These are phyloP conservation scores for Lachancea quebecensis DNA, from an alignment of 805 yeast genomes.

Conservation along the genomic window DNA sequence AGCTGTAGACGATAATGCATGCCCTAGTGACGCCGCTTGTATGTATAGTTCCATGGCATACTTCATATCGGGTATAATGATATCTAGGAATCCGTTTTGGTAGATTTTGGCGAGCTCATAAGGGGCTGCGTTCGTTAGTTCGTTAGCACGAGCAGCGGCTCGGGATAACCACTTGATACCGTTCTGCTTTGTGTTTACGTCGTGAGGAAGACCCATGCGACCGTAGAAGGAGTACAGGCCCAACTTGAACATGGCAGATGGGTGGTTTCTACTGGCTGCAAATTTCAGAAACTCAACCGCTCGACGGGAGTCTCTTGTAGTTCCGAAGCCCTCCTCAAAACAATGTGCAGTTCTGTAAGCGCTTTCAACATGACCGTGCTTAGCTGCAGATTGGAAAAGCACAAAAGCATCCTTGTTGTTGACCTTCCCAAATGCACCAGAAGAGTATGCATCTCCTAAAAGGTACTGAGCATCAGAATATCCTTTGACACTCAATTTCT, in stretches of 20 bases:
- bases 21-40: constrained; percentile 84
- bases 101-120: constrained; percentile 83
- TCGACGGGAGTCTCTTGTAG: constrained; percentile 78
- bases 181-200: constrained; percentile 62
- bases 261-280: constrained; percentile 88
- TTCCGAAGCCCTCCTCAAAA: constrained; percentile 91
- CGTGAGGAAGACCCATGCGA: constrained; percentile 71
- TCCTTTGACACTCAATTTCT: constrained; percentile 69
- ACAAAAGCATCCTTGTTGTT: constrained; percentile 71
- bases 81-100: constrained; percentile 77
- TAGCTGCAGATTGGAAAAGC: constrained; percentile 83
- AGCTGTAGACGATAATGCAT: constrained; percentile 68
- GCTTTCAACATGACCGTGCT: constrained; percentile 86
- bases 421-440: constrained; percentile 75
- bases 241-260: constrained; percentile 92
- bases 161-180: constrained; percentile 92
- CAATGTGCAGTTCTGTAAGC: constrained; percentile 89
- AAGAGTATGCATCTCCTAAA: constrained; percentile 80
- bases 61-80: constrained; percentile 72
- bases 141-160: constrained; percentile 78
- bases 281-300: constrained; percentile 75
- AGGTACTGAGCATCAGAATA: constrained; percentile 87
- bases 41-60: constrained; percentile 83
- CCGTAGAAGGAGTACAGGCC: constrained; percentile 83
- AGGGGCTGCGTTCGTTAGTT: constrained; percentile 86